phyloP scores from a whole-genome alignment of 1,284 basidiomycete species.

The Rhodotorula sp. region DNA sequence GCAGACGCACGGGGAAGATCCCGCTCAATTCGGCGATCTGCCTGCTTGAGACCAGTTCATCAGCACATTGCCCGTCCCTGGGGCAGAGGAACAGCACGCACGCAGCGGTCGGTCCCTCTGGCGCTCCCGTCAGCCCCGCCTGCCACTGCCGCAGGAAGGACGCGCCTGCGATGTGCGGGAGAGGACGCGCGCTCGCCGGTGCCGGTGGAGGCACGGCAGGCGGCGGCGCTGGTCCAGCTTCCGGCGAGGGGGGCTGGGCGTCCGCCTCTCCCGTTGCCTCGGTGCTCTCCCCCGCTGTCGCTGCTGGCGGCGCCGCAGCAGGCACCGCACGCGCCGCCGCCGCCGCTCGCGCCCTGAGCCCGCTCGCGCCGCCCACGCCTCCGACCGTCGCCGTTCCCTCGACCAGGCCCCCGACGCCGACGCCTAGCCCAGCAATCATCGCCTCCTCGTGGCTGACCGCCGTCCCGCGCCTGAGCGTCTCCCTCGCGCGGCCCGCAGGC shows the following conservation, averaged over 20 bases:
- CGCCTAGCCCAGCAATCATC: neutral
- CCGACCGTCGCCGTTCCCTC: neutral
- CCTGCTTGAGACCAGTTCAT: neutral
- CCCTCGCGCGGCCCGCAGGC: neutral
- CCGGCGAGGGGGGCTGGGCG: neutral
- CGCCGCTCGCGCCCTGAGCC: too few relatives aligned
- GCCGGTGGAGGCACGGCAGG: neutral
- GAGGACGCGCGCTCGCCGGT: neutral
- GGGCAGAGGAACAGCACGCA: neutral
- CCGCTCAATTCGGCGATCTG: conserved; percentile 30
- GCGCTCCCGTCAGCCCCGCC: conserved; percentile 28
- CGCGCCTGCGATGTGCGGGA: conserved; percentile 11
- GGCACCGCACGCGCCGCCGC: too few relatives aligned
- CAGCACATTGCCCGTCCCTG: too few relatives aligned
- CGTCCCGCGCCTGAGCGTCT: conserved; percentile 53
- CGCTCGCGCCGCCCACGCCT: neutral
- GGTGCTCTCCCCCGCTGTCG: too few relatives aligned
- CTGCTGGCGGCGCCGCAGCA: too few relatives aligned
- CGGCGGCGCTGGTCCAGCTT: too few relatives aligned
- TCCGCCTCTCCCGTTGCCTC: too few relatives aligned
- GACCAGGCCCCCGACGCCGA: neutral
- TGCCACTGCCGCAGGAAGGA: conserved; percentile 33
- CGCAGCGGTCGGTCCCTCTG: conserved; percentile 12
- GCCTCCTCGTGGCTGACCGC: conserved; percentile 22
- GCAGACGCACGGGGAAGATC: conserved; percentile 29